Base-by-base conservation (phyloP, 495 filamentous ascomycete species). In the Penicillium cinerascens region DNA sequence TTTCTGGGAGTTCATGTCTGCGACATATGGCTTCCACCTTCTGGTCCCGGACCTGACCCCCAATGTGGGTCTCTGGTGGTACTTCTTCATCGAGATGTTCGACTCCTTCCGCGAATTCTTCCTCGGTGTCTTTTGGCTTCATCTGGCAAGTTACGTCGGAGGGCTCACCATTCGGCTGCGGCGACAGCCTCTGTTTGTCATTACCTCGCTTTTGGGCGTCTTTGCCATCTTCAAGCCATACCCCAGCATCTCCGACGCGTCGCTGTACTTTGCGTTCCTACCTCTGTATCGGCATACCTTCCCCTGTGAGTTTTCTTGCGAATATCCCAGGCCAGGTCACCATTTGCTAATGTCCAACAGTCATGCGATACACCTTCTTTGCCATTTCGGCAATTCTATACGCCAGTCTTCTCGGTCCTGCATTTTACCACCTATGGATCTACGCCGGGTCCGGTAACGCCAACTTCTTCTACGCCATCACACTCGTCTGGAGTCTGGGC, bases 61-160 rank as follows among this genome's bases (percentile, higher is more conserved):
- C 20, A 98, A 97, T 56, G 85, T 95, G 36, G 93, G 93, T 2
- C 78, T 98, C 0, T 98, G 93, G 93, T 98, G 93, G 93, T 98
- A 98, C 73, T 98, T 97, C 71, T 97, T 98, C 73, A 95, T 92
- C 59, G 93, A 98, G 72, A 98, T 98, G 83, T 98, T 98, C 66
- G 93, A 98, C 69, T 92, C 91, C 4, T 98, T 98, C 78, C 84
- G 93, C 20, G 86, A 87, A 44, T 97, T 98, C 76, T 98, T 98
- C 78, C 79, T 98, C 2, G 95, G 88, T 18, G 91, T 97, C 6
- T 98, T 98, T 70, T 97, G 95, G 90, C 81, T 98, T 49, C 95
- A 98, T 69, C 77, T 97, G 44, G 84, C 85, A 3, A 84, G 85
- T 36, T 98, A 98, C 68, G 87, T 93, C 4, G 89, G 84, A 17